A percentile compares a stretch with the other conserved stretches of the same genome.
phyloP scores from a whole-genome alignment of 495 filamentous ascomycete species.

The Penicillium flavigenum region DNA sequence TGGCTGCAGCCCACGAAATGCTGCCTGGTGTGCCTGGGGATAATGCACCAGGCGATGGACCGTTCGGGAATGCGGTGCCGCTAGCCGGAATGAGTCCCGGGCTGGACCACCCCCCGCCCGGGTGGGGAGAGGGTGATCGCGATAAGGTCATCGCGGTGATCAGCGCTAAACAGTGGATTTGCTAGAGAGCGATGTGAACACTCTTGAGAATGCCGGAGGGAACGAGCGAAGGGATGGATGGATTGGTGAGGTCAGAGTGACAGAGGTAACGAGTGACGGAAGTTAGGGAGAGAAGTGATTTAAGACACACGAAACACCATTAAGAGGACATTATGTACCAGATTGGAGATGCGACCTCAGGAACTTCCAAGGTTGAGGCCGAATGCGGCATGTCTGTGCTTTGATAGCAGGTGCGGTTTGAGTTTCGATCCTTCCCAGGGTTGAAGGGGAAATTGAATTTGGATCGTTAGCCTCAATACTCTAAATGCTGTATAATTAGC shows the following conservation, averaged over 20 bases:
- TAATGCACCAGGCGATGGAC: conserved; percentile 39
- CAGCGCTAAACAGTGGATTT: not conserved
- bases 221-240: conserved; percentile 9
- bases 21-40: conserved; percentile 43
- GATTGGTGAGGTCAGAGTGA: conserved; percentile 24
- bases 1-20: conserved; percentile 76
- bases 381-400: conserved; percentile 4
- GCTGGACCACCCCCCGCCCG: conserved; percentile 82
- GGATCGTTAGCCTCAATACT: not conserved
- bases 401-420: not conserved
- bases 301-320: not conserved
- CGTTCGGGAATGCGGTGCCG: conserved; percentile 65
- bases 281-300: conserved; percentile 4
- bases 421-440: not conserved
- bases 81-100: conserved; percentile 72
- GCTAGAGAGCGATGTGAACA: not conserved
- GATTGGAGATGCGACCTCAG: not conserved
- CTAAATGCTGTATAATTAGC: not conserved
- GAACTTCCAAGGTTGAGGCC: not conserved
- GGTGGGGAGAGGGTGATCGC: conserved; percentile 77
- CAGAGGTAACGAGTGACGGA: not conserved
- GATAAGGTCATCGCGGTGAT: conserved; percentile 70
- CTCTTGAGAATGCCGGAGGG: not conserved
- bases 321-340: not conserved
- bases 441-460: not conserved